These are phyloP conservation scores for Quercus alba DNA, from an alignment of 306 rosid species.

Conservation along the genomic window DNA sequence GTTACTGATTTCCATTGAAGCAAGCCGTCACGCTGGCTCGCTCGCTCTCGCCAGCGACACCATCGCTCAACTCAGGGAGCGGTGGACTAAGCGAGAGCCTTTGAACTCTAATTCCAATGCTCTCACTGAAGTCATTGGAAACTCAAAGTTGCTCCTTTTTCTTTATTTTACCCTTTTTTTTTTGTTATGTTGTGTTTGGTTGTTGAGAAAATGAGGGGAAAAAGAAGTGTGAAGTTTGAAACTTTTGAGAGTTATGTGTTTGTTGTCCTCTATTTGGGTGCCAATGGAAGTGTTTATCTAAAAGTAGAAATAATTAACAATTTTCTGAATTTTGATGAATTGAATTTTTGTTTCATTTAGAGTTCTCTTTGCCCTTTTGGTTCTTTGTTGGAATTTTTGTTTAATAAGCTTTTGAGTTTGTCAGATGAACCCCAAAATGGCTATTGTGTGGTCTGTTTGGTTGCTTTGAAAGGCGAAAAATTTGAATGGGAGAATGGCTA, in stretches of 20 bases:
- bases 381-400: too few relatives aligned
- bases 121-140: constrained; percentile 32
- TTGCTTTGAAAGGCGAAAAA: not conserved
- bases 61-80: constrained; percentile 45
- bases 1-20: constrained; percentile 62
- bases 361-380: too few relatives aligned
- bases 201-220: not conserved
- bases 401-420: too few relatives aligned
- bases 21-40: constrained; percentile 70
- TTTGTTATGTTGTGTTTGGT: not conserved
- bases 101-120: constrained; percentile 24
- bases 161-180: not conserved
- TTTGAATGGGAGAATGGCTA: too few relatives aligned
- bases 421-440: not conserved
- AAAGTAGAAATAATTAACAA: not conserved
- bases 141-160: not conserved
- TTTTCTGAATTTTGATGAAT: not conserved
- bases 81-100: constrained; percentile 29
- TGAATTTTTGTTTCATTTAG: not conserved
- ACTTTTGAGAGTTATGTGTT: not conserved
- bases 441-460: not conserved
- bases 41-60: constrained; percentile 53
- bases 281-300: not conserved
- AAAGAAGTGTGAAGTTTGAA: not conserved
- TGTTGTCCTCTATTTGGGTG: not conserved